Evolutionary conservation across 2,329 filamentous ascomycete species (phyloP).

Genomic region (Fusarium annulatum): DNA sequence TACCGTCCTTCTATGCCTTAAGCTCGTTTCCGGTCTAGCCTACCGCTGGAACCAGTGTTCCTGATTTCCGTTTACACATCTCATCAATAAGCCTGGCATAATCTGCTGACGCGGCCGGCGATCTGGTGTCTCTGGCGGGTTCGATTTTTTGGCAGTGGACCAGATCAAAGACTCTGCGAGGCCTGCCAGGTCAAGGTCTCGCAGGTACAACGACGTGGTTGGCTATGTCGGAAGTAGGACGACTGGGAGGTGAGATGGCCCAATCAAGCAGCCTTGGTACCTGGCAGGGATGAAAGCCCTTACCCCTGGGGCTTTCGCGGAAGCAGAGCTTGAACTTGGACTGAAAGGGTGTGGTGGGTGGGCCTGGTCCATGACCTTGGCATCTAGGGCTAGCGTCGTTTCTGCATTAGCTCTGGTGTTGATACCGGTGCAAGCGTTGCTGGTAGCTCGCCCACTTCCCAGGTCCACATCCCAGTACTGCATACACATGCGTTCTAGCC

Average conservation of each 20-base stretch:
- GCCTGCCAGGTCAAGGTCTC: background rate
- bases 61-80: slow-evolving; percentile 20
- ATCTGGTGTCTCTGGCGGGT: slow-evolving; percentile 27
- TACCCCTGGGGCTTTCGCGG: slow-evolving; percentile 14
- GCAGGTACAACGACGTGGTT: slow-evolving; percentile 15
- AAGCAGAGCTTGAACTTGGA: slow-evolving; percentile 37
- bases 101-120: slow-evolving; percentile 39
- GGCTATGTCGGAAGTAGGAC: slow-evolving; percentile 9
- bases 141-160: too few species aligned
- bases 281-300: slow-evolving; percentile 37
- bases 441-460: slow-evolving; percentile 26
- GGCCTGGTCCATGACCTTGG: slow-evolving; percentile 6
- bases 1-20: slow-evolving; percentile 3
- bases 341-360: slow-evolving; percentile 37
- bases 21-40: slow-evolving; percentile 19
- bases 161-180: too few species aligned
- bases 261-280: slow-evolving; percentile 39
- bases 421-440: slow-evolving; percentile 31
- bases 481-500: slow-evolving; percentile 11
- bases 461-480: slow-evolving; percentile 24
- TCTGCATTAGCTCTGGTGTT: slow-evolving; percentile 33
- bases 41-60: slow-evolving; percentile 20
- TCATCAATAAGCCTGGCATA: slow-evolving; percentile 6
- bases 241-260: slow-evolving; percentile 10
- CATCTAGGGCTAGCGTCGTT: slow-evolving; percentile 18